Evolutionary conservation across 2,329 filamentous ascomycete species (phyloP).

Genomic region (Claviceps purpurea): DNA sequence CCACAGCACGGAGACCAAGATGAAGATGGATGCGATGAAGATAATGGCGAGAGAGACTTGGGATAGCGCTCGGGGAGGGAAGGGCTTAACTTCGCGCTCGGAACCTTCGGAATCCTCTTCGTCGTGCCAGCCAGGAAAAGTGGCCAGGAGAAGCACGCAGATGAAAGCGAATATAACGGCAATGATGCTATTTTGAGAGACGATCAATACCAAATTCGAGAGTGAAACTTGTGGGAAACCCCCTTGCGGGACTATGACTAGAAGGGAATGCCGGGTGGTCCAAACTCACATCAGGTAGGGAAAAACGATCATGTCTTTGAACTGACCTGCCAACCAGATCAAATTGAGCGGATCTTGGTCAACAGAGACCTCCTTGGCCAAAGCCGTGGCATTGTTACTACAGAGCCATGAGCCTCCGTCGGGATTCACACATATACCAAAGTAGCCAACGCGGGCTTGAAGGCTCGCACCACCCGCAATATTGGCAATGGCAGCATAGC

Average conservation of each 20-base stretch:
- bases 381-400: constrained; percentile 89
- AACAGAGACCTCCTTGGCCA: constrained; percentile 77
- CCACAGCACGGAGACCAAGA: constrained; percentile 68
- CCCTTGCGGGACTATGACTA: too few relatives aligned
- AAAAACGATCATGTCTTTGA: constrained; percentile 98
- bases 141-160: constrained; percentile 86
- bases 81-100: constrained; percentile 84
- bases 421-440: constrained; percentile 90
- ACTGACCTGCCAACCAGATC: constrained; percentile 92
- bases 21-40: constrained; percentile 60
- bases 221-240: too few relatives aligned
- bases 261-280: neutral
- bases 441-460: constrained; percentile 90
- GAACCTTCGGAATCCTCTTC: constrained; percentile 69
- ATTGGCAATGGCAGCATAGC: constrained; percentile 73
- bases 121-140: constrained; percentile 96
- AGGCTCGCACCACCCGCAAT: constrained; percentile 76
- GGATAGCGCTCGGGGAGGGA: constrained; percentile 82
- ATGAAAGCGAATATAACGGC: constrained; percentile 95
- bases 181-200: constrained; percentile 54
- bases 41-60: constrained; percentile 90
- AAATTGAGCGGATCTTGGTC: constrained; percentile 94
- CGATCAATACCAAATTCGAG: too few relatives aligned
- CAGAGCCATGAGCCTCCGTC: constrained; percentile 87
- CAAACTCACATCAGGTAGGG: constrained; percentile 76